Evolutionary conservation across 176 grass and related monocot species (phyloP), one percentile per base, ranked within the genome.

Genomic region (Bothriochloa decipiens): DNA sequence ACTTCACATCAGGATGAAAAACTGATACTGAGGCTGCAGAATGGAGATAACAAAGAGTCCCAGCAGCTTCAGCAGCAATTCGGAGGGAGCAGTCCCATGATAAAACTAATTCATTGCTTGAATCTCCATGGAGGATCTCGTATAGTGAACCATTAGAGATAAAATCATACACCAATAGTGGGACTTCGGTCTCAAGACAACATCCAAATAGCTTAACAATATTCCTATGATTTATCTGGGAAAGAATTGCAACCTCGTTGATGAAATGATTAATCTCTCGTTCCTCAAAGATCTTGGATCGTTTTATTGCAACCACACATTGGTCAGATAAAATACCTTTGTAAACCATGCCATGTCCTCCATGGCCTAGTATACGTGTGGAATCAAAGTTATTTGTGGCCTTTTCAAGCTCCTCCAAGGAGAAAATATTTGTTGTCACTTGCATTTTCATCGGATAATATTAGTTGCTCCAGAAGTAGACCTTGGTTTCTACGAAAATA

Each of bases 401-500:
- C 18, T 71, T 78, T 16, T 78, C 50, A 36, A 86, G 76, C 5
- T 86, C 75, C 0, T 86, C 52, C 5, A 86, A 50, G 17, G 75
- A 27, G 52, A 79, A 85, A 36, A 85, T 78, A 4, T 15, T 74
- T 36, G 65, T 88, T 0, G 39, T 78, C 55, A 78, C 1, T 68
- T 2, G 74, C 37, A 70, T 47, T 71, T 77, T 83, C 49, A n/a
- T 89, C 87, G 0, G 78, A 71, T 0, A 42, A 78, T 76, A 86
- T 86, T 14, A 90, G 8, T 35, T 83, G 87, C 82, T 86, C 79
- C 7, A 87, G 52, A 3, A 89, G 64, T 58, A 84, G 49, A 0
- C 81, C 84, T 57, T 87, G 53, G 15, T 87, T 91, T 39, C 78
- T 68, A 15, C 2, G 12, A 22, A 90, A 89, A 68, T 82, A 28